Conservation (phyloP, 352 stramenopile genomes). For the Pythium sp. region DNA sequence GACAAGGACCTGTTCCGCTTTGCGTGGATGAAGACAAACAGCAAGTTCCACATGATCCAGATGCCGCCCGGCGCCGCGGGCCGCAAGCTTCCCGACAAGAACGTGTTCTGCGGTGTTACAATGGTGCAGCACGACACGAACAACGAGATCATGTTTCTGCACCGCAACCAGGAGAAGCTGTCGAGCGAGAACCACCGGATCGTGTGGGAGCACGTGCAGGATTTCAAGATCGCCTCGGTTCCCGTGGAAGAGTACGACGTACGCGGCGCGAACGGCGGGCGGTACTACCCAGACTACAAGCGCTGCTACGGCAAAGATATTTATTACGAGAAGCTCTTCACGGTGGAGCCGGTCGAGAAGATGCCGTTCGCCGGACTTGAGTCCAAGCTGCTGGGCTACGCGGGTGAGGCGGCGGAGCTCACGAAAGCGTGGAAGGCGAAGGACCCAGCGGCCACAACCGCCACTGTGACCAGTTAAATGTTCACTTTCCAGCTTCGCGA, state of each 20-base stretch:
- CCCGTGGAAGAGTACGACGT: constrained; percentile 48
- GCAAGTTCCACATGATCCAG: constrained; percentile 57
- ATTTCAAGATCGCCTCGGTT: constrained; percentile 37
- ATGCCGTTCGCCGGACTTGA: constrained; percentile 49
- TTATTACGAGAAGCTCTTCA: constrained; percentile 61
- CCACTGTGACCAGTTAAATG: not conserved
- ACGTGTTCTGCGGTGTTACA: constrained; percentile 69
- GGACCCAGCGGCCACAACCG: not conserved
- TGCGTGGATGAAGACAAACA: constrained; percentile 69
- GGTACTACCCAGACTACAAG: constrained; percentile 54
- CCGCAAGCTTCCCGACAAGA: constrained; percentile 33
- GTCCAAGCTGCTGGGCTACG: constrained; percentile 35
- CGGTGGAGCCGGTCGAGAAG: constrained; percentile 34
- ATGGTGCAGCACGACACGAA: constrained; percentile 68
- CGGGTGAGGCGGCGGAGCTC: constrained; percentile 35
- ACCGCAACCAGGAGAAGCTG: constrained; percentile 72
- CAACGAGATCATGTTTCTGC: constrained; percentile 50
- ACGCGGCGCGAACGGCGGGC: constrained; percentile 51
- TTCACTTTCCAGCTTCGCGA: not conserved
- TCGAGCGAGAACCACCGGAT: constrained; percentile 34
- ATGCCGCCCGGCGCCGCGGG: constrained; percentile 46
- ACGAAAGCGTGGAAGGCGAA: not conserved
- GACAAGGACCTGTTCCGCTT: constrained; percentile 83
- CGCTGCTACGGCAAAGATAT: constrained; percentile 66
- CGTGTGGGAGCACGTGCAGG: constrained; percentile 49